Evolutionary conservation across 257 asterid genomes (phyloP), one percentile per base, ranked within the genome.

Genomic region (Mitragyna speciosa): DNA sequence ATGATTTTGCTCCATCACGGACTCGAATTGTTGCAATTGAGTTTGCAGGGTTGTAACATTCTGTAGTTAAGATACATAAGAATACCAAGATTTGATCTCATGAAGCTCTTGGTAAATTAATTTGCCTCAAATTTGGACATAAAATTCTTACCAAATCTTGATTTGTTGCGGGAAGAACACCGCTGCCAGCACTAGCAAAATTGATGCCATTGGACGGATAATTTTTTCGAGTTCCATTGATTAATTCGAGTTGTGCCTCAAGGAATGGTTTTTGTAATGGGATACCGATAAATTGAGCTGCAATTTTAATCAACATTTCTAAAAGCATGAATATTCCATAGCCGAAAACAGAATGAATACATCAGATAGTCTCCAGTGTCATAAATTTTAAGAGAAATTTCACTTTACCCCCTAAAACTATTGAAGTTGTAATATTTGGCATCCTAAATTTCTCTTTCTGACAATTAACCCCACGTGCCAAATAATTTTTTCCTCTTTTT

Each of bases 111-210:
- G 2, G 14, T n/a, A 26, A 31, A 15, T 69, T 69, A 5, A 70
- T 39, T 12, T 73, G 4, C 12, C 51, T 45, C 41, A 36, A 41
- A 47, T 43, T 31, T 54, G 7, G 49, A 8, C 4, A n/a, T 8
- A 54, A 28, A 45, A 30, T 56, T 77, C 89, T 84, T 79, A 93
- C 95, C 71, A 86, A 78, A 59, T 85, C 91, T 4, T 82, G 87
- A 79, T 93, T 93, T 11, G 98, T 93, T 33, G 84, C 78, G 10
- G 5, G 76, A 12, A 91, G 75, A 86, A 90, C 93, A 39, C 98
- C 98, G 75, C 98, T 93, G 26, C 98, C 97, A 64, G 98, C 98
- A 51, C 97, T 93, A 39, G 98, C 98, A 56, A 93, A 93, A 82
- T 93, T 93, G 83, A 93, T 79, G 12, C 97, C 97, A 77, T 93